These are phyloP conservation scores for Azolla pinnata DNA, from an alignment of 75 land plant species.

Conservation along the genomic window DNA sequence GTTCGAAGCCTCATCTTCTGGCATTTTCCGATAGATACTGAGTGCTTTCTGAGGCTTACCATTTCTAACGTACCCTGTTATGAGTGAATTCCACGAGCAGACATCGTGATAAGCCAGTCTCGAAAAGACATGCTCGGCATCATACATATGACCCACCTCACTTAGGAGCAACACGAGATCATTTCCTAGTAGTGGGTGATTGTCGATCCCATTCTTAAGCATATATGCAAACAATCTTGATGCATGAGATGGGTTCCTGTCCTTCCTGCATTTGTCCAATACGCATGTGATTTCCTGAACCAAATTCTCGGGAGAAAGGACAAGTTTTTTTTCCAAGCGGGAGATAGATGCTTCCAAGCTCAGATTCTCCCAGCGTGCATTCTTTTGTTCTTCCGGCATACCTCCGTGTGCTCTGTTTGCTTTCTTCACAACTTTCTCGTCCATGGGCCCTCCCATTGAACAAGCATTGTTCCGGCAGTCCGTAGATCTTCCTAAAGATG, in stretches of 20 bases:
- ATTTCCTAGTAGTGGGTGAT: neutral
- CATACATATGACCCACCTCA: neutral
- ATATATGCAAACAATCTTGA: neutral
- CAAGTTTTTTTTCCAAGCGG: too few species aligned
- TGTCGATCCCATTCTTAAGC: neutral
- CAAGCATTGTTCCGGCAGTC: too few species aligned
- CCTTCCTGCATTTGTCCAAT: constrained; percentile 2
- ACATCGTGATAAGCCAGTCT: neutral
- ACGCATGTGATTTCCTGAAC: neutral
- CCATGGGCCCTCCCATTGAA: too few species aligned
- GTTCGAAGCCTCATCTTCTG: neutral
- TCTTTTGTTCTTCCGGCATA: too few species aligned
- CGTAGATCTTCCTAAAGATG: too few species aligned
- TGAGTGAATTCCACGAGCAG: constrained; percentile 3
- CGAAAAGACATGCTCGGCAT: constrained; percentile 2
- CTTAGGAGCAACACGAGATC: neutral
- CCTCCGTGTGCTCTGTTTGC: too few species aligned
- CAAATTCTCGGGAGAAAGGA: too few species aligned
- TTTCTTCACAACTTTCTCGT: too few species aligned
- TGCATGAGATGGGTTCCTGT: neutral
- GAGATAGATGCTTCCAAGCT: too few species aligned
- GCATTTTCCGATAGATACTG: constrained; percentile 1
- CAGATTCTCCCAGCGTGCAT: too few species aligned
- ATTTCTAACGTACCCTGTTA: neutral
- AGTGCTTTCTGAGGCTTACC: constrained; percentile 2